Base-by-base conservation (phyloP, 1,139 yeast species). In the Yamadazyma atmosphaerica region DNA sequence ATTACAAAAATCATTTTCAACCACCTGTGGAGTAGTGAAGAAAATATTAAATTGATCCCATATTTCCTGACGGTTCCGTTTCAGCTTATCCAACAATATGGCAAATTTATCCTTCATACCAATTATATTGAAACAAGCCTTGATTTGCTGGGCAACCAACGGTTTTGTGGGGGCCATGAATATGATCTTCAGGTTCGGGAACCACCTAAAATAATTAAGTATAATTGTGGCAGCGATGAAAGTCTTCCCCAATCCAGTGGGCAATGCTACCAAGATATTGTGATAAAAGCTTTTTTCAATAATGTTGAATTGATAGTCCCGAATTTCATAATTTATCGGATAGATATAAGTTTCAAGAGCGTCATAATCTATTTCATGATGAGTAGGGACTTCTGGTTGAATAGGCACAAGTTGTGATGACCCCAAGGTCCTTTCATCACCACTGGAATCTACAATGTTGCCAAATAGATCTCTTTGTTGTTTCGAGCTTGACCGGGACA, bases 101-200 rank as follows among this genome's bases (percentile, higher is more conserved):
- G 96, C 95, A 2, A 92, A 86, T 38, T 83, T 83, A 14, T 73
- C 63, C 35, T 82, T 68, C 0, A 95, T 84, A 1, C 97, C 98
- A 0, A 96, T 84, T 19, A 87, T 83, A 8, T 89, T 85, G 42
- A 90, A 74, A 54, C 97, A 92, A 1, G 98, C 98, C 53, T 86
- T 86, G 49, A 92, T 86, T 60, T 94, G 98, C 61, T 94, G 99
- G 0, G 96, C 92, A n/a, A 94, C 98, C 42, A 94, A 71, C 0
- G 99, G 99, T 49, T 89, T 73, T 0, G 99, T 94, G 0, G 99
- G 99, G 0, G 99, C 98, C 83, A 92, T 83, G 56, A 94, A 94
- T 4, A 94, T 77, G 46, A 92, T 79, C 55, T 89, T 92, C 4
- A 89, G 80, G 11, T 65, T 61, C 7, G 77, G 78, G 35, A 83